phyloP scores from a whole-genome alignment of 2,329 filamentous ascomycete genomes.

The Neodidymelliopsis sp. region DNA sequence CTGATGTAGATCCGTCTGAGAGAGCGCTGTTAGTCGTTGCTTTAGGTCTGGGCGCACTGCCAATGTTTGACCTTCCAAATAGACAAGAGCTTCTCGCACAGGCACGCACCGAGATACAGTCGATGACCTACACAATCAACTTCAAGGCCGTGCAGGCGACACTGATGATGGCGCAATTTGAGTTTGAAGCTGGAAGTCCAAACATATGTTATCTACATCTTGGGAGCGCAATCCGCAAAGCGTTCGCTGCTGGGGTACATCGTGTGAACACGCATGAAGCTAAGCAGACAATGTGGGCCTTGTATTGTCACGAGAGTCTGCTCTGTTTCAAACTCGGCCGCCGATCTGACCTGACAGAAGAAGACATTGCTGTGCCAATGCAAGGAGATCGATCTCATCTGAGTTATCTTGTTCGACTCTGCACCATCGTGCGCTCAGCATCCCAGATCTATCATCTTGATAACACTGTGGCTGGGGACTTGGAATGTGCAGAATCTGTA shows the following conservation, averaged over 20 bases:
- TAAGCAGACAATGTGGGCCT: slow-evolving; percentile 10
- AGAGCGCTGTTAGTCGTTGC: slow-evolving; percentile 5
- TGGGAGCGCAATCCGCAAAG: slow-evolving; percentile 16
- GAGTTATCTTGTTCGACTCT: slow-evolving; percentile 8
- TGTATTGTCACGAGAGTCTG: slow-evolving; percentile 13
- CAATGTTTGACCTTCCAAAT: slow-evolving; percentile 3
- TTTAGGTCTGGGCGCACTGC: slow-evolving; percentile 5
- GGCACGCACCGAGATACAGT: slow-evolving; percentile 7
- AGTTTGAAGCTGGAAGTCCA: slow-evolving; percentile 15
- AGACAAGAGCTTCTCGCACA: slow-evolving; percentile 7
- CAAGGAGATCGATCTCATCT: not conserved
- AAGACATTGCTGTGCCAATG: not conserved
- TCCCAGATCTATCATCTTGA: slow-evolving; percentile 10
- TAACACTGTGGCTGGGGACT: slow-evolving; percentile 1
- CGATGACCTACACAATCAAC: slow-evolving; percentile 13
- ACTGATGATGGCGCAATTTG: slow-evolving; percentile 9
- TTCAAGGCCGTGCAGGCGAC: slow-evolving; percentile 8
- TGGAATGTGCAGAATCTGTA: slow-evolving; percentile 1
- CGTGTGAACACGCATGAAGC: not conserved
- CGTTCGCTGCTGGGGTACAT: slow-evolving; percentile 16
- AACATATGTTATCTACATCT: slow-evolving; percentile 19
- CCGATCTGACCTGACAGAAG: not conserved
- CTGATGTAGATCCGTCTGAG: not conserved
- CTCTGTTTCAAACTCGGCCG: slow-evolving; percentile 10
- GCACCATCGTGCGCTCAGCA: slow-evolving; percentile 12